phyloP scores from a whole-genome alignment of 139 green algal genomes.

The Chlamydomonas incerta region DNA sequence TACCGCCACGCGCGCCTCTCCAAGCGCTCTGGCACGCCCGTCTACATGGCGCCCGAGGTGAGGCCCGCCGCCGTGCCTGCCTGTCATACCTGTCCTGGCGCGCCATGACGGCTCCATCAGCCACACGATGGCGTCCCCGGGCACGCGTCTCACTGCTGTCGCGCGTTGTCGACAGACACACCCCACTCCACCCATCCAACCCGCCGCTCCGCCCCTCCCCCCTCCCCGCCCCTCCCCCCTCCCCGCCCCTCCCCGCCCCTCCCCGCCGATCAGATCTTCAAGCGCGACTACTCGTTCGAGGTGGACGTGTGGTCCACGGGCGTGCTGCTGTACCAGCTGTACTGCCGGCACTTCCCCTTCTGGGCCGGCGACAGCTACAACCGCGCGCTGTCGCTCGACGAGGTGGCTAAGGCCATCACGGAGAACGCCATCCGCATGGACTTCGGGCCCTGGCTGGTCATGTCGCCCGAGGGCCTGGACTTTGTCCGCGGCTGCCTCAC shows the following conservation, averaged over 20 bases:
- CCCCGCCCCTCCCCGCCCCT: too few species aligned
- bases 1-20: conserved; percentile 48
- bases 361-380: conserved; percentile 54
- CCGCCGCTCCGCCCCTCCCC: too few species aligned
- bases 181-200: neutral
- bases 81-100: too few species aligned
- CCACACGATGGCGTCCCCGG: too few species aligned
- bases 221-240: too few species aligned
- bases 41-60: conserved; percentile 88
- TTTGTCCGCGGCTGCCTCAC: conserved; percentile 59
- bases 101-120: too few species aligned
- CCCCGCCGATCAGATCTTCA: conserved; percentile 63
- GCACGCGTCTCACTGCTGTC: too few species aligned
- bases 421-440: conserved; percentile 36
- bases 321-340: conserved; percentile 85
- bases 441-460: conserved; percentile 61
- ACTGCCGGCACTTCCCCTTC: conserved; percentile 68
- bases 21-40: conserved; percentile 79
- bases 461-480: conserved; percentile 55
- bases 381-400: conserved; percentile 49
- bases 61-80: too few species aligned
- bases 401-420: conserved; percentile 52
- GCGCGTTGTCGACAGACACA: too few species aligned
- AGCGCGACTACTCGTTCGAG: conserved; percentile 74
- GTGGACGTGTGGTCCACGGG: conserved; percentile 85